Conservation (phyloP, 2,329 filamentous ascomycete genomes). For the Pseudocercospora vitis region DNA sequence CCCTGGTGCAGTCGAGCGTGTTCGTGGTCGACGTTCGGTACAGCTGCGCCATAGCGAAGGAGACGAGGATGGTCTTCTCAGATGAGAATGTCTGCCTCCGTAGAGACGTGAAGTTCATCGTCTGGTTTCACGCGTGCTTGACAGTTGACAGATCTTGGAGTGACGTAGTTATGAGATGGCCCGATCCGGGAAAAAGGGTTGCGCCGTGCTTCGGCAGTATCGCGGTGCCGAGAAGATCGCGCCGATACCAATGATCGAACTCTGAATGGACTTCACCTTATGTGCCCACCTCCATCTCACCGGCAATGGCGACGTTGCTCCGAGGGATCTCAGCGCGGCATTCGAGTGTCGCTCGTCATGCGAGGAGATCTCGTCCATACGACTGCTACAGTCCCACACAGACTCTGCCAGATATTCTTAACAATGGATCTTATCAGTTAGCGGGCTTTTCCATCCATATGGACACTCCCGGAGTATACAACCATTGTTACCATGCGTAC, state of each 20-base stretch:
- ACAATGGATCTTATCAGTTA: too few relatives aligned
- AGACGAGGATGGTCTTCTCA: slow-evolving; percentile 19
- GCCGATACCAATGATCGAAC: not conserved
- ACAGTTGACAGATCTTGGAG: not conserved
- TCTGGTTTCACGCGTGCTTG: not conserved
- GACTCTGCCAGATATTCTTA: too few relatives aligned
- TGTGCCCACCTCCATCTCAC: not conserved
- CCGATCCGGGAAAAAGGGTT: not conserved
- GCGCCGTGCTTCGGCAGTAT: slow-evolving; percentile 1
- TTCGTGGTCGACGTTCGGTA: slow-evolving; percentile 22
- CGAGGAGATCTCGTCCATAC: too few relatives aligned
- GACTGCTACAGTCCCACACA: too few relatives aligned
- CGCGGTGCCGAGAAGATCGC: slow-evolving; percentile 1
- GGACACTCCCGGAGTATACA: too few relatives aligned
- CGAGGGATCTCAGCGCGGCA: not conserved
- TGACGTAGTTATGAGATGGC: not conserved
- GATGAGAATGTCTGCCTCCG: slow-evolving; percentile 8
- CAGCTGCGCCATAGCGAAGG: slow-evolving; percentile 21
- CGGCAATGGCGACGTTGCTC: not conserved
- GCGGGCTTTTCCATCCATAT: too few relatives aligned
- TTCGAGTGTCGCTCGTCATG: not conserved
- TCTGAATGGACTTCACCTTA: not conserved
- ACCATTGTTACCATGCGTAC: too few relatives aligned
- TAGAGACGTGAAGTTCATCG: too few relatives aligned
- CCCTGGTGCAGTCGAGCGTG: slow-evolving; percentile 21